phyloP scores from a whole-genome alignment of 1,284 basidiomycete genomes.

The Bondarzewia mesenterica region DNA sequence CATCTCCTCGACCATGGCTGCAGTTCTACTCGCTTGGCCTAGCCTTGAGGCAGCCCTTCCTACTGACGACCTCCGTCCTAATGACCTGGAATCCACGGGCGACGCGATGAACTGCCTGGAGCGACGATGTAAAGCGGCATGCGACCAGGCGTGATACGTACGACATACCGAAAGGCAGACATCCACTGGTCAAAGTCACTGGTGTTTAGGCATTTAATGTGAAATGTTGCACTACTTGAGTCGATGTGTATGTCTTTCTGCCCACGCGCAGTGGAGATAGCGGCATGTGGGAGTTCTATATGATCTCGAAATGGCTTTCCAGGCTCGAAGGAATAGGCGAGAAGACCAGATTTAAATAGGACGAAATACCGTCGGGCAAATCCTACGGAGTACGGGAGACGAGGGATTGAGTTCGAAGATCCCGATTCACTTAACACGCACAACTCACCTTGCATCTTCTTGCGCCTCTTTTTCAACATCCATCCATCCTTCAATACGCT shows the following conservation, averaged over 20 bases:
- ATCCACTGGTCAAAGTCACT: conserved; percentile 75
- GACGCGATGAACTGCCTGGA: conserved; percentile 49
- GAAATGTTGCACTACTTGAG: conserved; percentile 67
- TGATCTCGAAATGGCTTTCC: conserved; percentile 66
- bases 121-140: background rate
- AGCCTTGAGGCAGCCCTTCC: conserved; percentile 17
- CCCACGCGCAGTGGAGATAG: conserved; percentile 61
- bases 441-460: conserved; percentile 70
- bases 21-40: conserved; percentile 35
- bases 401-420: background rate
- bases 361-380: conserved; percentile 78
- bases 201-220: conserved; percentile 62
- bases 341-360: conserved; percentile 54
- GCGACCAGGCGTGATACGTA: background rate
- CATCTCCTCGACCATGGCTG: conserved; percentile 53
- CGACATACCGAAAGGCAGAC: conserved; percentile 51
- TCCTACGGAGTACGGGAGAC: conserved; percentile 33
- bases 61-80: conserved; percentile 39
- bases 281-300: conserved; percentile 57
- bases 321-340: conserved; percentile 71
- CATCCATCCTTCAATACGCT: conserved; percentile 56
- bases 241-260: conserved; percentile 75
- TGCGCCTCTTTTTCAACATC: conserved; percentile 75
- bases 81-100: conserved; percentile 27
- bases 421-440: background rate